phyloP scores from a whole-genome alignment of 2,329 filamentous ascomycete genomes.

The Diaporthe humulicola region DNA sequence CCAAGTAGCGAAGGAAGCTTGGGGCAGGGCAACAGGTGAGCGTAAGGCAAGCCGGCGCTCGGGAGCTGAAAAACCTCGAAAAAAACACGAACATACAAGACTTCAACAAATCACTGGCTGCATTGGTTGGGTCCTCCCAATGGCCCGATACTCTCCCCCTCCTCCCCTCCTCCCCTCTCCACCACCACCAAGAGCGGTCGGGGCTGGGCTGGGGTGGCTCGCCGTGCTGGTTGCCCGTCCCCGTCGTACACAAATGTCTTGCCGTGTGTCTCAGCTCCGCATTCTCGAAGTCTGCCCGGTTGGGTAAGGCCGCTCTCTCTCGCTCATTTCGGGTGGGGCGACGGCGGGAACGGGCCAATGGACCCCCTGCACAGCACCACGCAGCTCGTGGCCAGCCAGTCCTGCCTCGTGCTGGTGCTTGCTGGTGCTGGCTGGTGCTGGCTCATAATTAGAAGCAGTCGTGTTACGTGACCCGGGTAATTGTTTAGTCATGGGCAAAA shows the following conservation, averaged over 20 bases:
- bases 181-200: background rate
- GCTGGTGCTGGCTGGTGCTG: too few species aligned
- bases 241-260: slow-evolving; percentile 20
- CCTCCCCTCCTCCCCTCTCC: background rate
- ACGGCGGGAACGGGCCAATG: background rate
- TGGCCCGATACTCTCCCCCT: background rate
- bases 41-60: background rate
- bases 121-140: background rate
- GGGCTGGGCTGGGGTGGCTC: background rate
- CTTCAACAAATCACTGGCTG: background rate
- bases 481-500: slow-evolving; percentile 11
- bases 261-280: slow-evolving; percentile 7
- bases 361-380: background rate
- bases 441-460: slow-evolving; percentile 24
- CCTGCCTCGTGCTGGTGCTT: too few species aligned
- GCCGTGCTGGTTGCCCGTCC: background rate
- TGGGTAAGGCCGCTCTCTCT: slow-evolving; percentile 4
- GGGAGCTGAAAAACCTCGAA: slow-evolving; percentile 1
- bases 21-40: slow-evolving; percentile 5
- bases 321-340: background rate
- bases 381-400: background rate
- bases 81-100: background rate
- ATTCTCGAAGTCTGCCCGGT: slow-evolving; percentile 30
- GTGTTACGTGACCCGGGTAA: slow-evolving; percentile 5
- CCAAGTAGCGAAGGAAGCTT: slow-evolving; percentile 24